These are phyloP conservation scores for Nematodospora anomalae DNA, from an alignment of 1,139 yeast species.

Conservation along the genomic window DNA sequence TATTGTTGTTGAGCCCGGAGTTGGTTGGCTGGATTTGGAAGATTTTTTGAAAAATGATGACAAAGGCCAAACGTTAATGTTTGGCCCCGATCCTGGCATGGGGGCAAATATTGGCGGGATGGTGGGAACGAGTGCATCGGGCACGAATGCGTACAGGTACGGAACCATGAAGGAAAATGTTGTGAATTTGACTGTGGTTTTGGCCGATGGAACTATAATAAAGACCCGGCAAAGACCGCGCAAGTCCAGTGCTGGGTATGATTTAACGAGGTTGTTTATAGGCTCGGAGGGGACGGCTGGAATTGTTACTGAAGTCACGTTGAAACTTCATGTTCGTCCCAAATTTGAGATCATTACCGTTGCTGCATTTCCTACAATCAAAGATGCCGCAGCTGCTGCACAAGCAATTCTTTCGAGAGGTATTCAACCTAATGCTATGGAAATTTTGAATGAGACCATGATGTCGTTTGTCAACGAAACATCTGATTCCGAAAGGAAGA, in stretches of 20 bases:
- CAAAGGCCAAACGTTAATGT: constrained; percentile 37
- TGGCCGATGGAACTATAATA: constrained; percentile 48
- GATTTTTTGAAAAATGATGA: constrained; percentile 31
- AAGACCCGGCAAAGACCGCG: constrained; percentile 48
- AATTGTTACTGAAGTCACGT: constrained; percentile 44
- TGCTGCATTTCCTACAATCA: constrained; percentile 42
- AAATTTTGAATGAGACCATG: constrained; percentile 40
- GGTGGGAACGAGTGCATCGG: constrained; percentile 48
- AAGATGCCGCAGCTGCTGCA: constrained; percentile 47
- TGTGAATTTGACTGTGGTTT: constrained; percentile 45
- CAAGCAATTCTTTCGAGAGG: constrained; percentile 37
- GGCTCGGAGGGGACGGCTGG: constrained; percentile 52
- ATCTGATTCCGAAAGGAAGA: constrained; percentile 22
- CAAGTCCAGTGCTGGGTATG: constrained; percentile 49
- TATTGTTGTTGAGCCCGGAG: constrained; percentile 47
- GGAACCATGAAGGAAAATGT: constrained; percentile 53
- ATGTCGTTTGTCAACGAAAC: constrained; percentile 43
- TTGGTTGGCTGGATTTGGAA: constrained; percentile 51
- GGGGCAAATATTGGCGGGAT: constrained; percentile 48
- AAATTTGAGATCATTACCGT: constrained; percentile 38
- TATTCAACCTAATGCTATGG: constrained; percentile 46
- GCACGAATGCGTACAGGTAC: constrained; percentile 47
- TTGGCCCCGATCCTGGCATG: constrained; percentile 51
- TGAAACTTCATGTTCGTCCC: constrained; percentile 44
- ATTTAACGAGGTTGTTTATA: constrained; percentile 43